Evolutionary conservation across 495 filamentous ascomycete species (phyloP), one percentile per base, ranked within the genome.

Genomic region (Rhypophila decipiens): DNA sequence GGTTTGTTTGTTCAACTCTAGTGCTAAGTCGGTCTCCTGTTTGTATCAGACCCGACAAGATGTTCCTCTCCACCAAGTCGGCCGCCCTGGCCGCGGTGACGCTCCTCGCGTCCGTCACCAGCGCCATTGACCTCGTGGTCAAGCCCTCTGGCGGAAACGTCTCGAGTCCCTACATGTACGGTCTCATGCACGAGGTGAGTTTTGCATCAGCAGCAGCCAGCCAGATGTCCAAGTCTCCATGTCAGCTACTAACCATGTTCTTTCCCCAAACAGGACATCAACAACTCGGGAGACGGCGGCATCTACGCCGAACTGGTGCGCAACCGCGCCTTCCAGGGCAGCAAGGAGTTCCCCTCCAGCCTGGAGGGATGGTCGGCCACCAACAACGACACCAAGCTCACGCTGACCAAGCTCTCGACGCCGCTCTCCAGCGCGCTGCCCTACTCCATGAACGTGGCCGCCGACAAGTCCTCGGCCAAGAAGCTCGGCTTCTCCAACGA

Each of bases 251-350:
- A n/a, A n/a, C n/a, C n/a, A n/a, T n/a, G n/a, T n/a, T n/a, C n/a
- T n/a, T n/a, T n/a, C n/a, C n/a, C n/a, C n/a, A n/a, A n/a, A n/a
- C 20, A 83, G 78, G 82, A 86, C 59, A 84, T 85, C 67, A 82
- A 86, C 61, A 79, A 86, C 59, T 85, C 79, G 18, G 84, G 84
- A 7, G 86, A 88, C 57, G 86, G 86, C 5, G 86, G 86, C 12
- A 77, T 88, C 33, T 87, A 89, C 53, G 85, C 82, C 23, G 84
- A 89, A 55, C 61, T 89, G 12, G 79, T 88, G 22, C 71, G 70
- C 23, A 89, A 89, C 62, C 77, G 85, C 40, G 86, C 84, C n/a
- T 88, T 90, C 49, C 70, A 73, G 35, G 51, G 53, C 24, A 60
- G 52, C 44, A 55, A 50, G 0, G n/a, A 57, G 18, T 71, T 53